Evolutionary conservation across 2,329 filamentous ascomycete genomes (phyloP).

Genomic region (Tolypocladium paradoxum): DNA sequence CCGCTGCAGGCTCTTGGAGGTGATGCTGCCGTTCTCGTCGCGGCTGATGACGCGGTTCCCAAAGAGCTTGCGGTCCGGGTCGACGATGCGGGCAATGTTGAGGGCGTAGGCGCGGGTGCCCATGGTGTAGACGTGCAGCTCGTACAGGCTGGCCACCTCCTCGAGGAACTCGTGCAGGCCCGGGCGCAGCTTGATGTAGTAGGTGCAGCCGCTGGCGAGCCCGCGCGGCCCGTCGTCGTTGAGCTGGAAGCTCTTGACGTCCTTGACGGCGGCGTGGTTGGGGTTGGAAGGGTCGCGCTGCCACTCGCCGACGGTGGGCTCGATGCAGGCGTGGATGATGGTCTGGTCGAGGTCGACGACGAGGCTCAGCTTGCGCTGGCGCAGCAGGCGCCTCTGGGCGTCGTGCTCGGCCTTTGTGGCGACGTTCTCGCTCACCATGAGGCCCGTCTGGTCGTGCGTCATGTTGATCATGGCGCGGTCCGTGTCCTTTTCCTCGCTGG

Average conservation of each 20-base stretch:
- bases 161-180: constrained; percentile 73
- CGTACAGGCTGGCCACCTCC: constrained; percentile 69
- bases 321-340: constrained; percentile 95
- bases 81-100: constrained; percentile 84
- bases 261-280: constrained; percentile 82
- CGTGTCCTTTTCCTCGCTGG: constrained; percentile 66
- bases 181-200: constrained; percentile 96
- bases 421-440: constrained; percentile 76
- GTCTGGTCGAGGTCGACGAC: constrained; percentile 98
- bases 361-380: constrained; percentile 74
- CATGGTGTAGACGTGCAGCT: constrained; percentile 98
- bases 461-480: constrained; percentile 89
- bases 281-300: constrained; percentile 79
- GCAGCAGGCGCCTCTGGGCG: constrained; percentile 70
- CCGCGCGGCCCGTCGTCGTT: constrained; percentile 71
- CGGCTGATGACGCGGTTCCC: constrained; percentile 91
- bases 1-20: constrained; percentile 78
- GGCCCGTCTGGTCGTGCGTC: constrained; percentile 78
- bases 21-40: constrained; percentile 91
- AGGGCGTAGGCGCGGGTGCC: constrained; percentile 93
- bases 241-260: constrained; percentile 81
- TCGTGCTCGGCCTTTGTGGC: constrained; percentile 77
- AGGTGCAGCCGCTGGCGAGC: constrained; percentile 66
- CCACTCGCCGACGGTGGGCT: constrained; percentile 94
- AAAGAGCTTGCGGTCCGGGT: constrained; percentile 81